Evolutionary conservation across 495 filamentous ascomycete genomes (phyloP), one percentile per base, ranked within the genome.

Genomic region (Aspergillus asperescens): DNA sequence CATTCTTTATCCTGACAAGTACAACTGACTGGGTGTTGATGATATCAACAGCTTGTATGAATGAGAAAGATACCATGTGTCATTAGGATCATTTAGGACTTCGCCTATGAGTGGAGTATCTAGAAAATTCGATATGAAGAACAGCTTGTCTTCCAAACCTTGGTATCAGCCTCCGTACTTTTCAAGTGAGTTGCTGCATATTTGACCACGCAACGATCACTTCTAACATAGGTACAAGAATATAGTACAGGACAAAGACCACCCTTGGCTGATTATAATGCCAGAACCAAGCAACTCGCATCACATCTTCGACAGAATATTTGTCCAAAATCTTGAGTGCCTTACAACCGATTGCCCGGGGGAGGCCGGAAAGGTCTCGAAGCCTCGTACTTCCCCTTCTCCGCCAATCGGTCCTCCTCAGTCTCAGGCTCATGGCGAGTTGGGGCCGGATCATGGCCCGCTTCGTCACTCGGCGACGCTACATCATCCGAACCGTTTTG

Each of bases 341-440:
- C 23, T 29, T 29, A 35, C 4, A 98, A 88, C 48, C 94, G 79
- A 73, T 97, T 90, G 5, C 93, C 93, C 59, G 86, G 88, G 44
- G 75, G 81, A 61, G 85, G 82, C 54, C 77, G 68, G 69, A 79
- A 96, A 51, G 89, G 87, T 63, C 78, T 76, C 54, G 74, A 75
- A 50, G 86, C 77, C 69, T 97, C 89, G 70, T 95, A 97, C 73
- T 95, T 95, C 66, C 89, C 87, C 72, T 90, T 91, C 66, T 90
- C 87, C 29, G 80, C 54, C 28, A 90, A 76, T 54, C 79, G 75
- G 55, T 90, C 77, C 41, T 69, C 72, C 62, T 89, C 88, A 27
- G 81, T 88, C 56, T 86, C 75, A 2, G 89, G 86, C 41, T 85
- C 84, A 69, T 94, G 91, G 49, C 87, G 75, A 19, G 90, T 93